Conservation (phyloP, 495 filamentous ascomycete species). For the Neurospora sp. region DNA sequence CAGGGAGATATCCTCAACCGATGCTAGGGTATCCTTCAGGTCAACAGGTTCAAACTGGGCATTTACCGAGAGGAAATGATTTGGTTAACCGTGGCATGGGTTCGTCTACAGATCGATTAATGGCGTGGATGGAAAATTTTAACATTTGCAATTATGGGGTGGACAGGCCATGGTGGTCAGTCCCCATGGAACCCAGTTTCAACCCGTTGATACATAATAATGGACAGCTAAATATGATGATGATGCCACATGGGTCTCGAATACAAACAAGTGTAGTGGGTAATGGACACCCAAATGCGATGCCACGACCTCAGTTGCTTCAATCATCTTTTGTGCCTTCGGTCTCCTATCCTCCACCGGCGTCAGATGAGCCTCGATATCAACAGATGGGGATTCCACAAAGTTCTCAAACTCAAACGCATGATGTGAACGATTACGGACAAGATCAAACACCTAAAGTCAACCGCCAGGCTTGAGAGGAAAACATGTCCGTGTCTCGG, state of each 20-base stretch:
- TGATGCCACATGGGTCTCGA: not conserved
- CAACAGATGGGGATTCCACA: not conserved
- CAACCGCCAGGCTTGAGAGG: not conserved
- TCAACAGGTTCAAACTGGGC: not conserved
- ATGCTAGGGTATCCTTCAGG: not conserved
- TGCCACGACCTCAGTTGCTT: not conserved
- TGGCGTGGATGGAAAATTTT: not conserved
- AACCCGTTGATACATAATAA: not conserved
- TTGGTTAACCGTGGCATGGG: not conserved
- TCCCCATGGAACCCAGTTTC: not conserved
- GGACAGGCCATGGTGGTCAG: not conserved
- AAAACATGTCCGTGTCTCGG: not conserved
- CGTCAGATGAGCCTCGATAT: not conserved
- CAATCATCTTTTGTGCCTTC: not conserved
- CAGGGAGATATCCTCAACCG: too few species aligned
- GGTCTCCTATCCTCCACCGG: not conserved
- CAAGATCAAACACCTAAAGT: not conserved
- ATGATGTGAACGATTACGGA: not conserved
- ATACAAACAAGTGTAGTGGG: not conserved
- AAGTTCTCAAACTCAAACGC: not conserved
- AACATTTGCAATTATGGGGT: not conserved
- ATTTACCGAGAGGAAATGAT: not conserved
- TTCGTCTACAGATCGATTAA: not conserved
- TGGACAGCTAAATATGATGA: not conserved
- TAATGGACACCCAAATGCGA: not conserved